phyloP scores from a whole-genome alignment of 306 rosid species.

The Prunus kanzakura region DNA sequence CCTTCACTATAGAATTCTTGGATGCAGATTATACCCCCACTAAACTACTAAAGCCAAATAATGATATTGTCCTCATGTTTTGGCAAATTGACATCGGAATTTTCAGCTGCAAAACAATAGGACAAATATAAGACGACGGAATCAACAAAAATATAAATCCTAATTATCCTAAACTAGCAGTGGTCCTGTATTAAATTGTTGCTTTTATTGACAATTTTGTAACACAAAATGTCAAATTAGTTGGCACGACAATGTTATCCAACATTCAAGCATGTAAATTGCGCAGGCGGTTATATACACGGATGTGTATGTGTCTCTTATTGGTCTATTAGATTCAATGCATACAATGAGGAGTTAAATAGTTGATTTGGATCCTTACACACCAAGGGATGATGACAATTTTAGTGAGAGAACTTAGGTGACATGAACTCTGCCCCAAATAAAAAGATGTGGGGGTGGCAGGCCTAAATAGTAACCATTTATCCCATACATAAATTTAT shows the following conservation, averaged over 20 bases:
- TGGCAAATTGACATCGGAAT: background rate
- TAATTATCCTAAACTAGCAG: background rate
- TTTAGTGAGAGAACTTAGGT: background rate
- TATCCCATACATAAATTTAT: no score
- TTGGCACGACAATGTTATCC: background rate
- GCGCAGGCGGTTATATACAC: no score
- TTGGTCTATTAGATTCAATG: background rate
- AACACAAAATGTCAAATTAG: no score
- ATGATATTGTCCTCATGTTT: background rate
- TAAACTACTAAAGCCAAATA: background rate
- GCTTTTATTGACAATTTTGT: no score
- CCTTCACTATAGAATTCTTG: no score
- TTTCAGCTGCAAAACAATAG: background rate
- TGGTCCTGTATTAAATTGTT: no score
- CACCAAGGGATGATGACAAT: background rate
- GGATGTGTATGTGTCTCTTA: background rate
- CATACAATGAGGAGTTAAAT: background rate
- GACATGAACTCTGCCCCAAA: background rate
- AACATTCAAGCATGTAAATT: background rate
- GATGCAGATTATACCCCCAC: background rate
- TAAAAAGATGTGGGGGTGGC: background rate
- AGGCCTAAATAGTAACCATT: no score
- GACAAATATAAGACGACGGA: background rate
- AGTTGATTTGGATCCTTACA: background rate
- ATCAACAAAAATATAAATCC: background rate